phyloP scores from a whole-genome alignment of 495 filamentous ascomycete genomes.

The Trichoderma asperelloides region DNA sequence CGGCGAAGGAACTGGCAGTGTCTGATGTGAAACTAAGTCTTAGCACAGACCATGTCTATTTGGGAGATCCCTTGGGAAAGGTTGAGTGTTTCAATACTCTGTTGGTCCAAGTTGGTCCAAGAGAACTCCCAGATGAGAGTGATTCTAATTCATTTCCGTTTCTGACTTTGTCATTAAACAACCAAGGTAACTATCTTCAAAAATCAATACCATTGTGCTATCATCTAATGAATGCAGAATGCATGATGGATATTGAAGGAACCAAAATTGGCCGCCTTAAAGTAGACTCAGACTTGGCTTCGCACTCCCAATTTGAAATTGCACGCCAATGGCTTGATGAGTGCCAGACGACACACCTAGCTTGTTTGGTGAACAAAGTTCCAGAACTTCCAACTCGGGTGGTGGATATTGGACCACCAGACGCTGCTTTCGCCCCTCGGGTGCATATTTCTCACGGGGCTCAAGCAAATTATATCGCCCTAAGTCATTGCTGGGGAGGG shows the following conservation, averaged over 20 bases:
- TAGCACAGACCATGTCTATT: neutral
- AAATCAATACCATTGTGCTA: neutral
- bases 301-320: neutral
- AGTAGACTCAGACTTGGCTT: neutral
- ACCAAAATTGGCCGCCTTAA: neutral
- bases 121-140: neutral
- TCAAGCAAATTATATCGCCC: constrained; percentile 13
- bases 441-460: neutral
- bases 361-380: neutral
- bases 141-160: neutral
- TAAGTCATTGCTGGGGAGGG: constrained; percentile 24
- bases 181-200: neutral
- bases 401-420: neutral
- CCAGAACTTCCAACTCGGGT: neutral
- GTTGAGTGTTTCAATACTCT: neutral
- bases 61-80: neutral
- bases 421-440: neutral
- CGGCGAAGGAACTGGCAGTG: neutral
- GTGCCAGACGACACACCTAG: neutral
- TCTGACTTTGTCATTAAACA: neutral
- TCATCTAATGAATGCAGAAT: neutral
- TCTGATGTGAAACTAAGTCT: neutral
- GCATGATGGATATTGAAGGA: neutral
- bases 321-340: neutral
- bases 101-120: neutral